A percentile compares a stretch with the other conserved stretches of the same genome.
phyloP scores from a whole-genome alignment of 2,329 filamentous ascomycete genomes.

The Monosporascus sp. region DNA sequence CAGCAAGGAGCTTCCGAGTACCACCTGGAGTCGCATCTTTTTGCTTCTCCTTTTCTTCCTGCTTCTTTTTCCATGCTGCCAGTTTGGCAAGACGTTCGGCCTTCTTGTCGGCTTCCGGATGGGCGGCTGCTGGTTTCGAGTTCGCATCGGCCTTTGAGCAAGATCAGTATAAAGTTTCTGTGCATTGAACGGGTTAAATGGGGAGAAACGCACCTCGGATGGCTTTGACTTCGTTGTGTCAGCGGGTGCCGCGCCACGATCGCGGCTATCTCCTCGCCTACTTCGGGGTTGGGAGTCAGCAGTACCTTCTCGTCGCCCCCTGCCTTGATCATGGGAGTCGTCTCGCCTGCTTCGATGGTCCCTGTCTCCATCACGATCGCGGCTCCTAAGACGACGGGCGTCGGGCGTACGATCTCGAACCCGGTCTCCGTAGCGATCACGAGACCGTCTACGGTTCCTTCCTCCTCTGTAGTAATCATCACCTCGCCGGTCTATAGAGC shows the following conservation, averaged over 20 bases:
- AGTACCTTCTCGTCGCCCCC: slow-evolving; percentile 62
- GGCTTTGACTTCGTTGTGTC: slow-evolving; percentile 45
- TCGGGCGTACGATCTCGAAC: slow-evolving; percentile 52
- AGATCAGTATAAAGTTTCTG: slow-evolving; percentile 16
- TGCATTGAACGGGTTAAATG: background rate
- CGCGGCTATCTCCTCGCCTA: slow-evolving; percentile 59
- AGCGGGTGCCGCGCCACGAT: slow-evolving; percentile 44
- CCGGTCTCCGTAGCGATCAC: slow-evolving; percentile 50
- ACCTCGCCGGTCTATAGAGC: slow-evolving; percentile 62
- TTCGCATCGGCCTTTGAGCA: slow-evolving; percentile 45
- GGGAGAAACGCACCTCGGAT: slow-evolving; percentile 48
- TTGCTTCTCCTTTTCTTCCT: slow-evolving; percentile 71
- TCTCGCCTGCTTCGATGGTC: slow-evolving; percentile 67
- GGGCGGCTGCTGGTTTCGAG: slow-evolving; percentile 42
- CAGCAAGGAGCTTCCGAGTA: slow-evolving; percentile 61
- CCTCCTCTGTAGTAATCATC: slow-evolving; percentile 52
- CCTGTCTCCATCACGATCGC: slow-evolving; percentile 50
- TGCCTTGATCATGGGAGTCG: slow-evolving; percentile 62
- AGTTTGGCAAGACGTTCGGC: slow-evolving; percentile 75
- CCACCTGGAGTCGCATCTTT: slow-evolving; percentile 61
- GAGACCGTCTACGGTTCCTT: slow-evolving; percentile 61
- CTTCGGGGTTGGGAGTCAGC: slow-evolving; percentile 63
- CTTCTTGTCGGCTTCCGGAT: slow-evolving; percentile 69
- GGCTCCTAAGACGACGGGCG: slow-evolving; percentile 54
- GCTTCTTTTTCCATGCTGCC: slow-evolving; percentile 89